Evolutionary conservation across 2,329 filamentous ascomycete genomes (phyloP).

Genomic region (Ascosphaera apis): DNA sequence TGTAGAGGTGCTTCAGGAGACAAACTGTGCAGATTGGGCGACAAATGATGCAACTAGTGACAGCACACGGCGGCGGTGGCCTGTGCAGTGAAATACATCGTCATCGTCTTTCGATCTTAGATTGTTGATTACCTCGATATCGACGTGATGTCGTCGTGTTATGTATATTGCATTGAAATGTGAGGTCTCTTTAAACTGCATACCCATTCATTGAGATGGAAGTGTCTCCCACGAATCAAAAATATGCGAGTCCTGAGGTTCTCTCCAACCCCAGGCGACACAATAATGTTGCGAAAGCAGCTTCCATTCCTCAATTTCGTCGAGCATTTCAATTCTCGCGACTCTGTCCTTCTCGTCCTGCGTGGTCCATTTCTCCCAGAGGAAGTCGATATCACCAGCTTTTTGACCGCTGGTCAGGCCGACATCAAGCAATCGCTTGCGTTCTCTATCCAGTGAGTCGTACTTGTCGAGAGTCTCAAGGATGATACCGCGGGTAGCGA

Average conservation of each 20-base stretch:
- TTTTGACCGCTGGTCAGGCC: constrained; percentile 36
- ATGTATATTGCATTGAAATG: too few species aligned
- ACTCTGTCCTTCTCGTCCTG: constrained; percentile 55
- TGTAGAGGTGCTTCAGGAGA: too few species aligned
- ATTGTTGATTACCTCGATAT: too few species aligned
- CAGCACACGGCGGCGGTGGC: too few species aligned
- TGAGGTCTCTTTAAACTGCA: not conserved
- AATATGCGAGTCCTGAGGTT: constrained; percentile 12
- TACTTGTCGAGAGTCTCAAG: constrained; percentile 66
- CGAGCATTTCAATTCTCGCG: constrained; percentile 59
- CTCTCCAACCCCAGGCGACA: constrained; percentile 68
- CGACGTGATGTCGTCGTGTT: too few species aligned
- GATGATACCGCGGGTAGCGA: constrained; percentile 56
- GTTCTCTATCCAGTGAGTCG: constrained; percentile 43
- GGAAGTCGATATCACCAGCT: constrained; percentile 38
- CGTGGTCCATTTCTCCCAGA: constrained; percentile 56
- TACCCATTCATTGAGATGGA: constrained; percentile 8
- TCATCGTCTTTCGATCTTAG: too few species aligned
- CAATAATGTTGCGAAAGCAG: constrained; percentile 75
- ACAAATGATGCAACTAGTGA: too few species aligned
- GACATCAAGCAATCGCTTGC: constrained; percentile 33
- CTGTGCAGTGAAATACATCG: too few species aligned
- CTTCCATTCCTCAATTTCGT: constrained; percentile 89
- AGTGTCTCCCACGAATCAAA: constrained; percentile 17
- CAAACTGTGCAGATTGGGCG: too few species aligned